Evolutionary conservation across 2,329 filamentous ascomycete species (phyloP).

Genomic region (Scorias spongiosa): DNA sequence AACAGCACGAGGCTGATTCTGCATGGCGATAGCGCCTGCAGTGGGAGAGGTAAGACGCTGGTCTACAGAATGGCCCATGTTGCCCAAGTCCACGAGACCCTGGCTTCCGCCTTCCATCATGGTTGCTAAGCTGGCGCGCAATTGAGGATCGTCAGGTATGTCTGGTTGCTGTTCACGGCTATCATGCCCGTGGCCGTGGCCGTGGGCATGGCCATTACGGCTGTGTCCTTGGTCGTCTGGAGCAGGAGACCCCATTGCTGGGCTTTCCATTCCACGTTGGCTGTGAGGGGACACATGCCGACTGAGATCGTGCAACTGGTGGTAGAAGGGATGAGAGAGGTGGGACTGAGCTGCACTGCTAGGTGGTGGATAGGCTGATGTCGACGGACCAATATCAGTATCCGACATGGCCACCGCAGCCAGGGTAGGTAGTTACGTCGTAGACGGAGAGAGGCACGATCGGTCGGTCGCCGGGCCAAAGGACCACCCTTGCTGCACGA

Average conservation of each 20-base stretch:
- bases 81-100: constrained; percentile 1
- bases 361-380: background rate
- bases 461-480: too few relatives aligned
- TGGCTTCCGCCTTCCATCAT: constrained; percentile 2
- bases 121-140: constrained; percentile 5
- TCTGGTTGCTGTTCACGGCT: background rate
- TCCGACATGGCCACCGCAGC: background rate
- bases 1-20: constrained; percentile 7
- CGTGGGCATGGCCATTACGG: too few relatives aligned
- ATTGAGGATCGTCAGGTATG: constrained; percentile 6
- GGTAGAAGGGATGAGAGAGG: background rate
- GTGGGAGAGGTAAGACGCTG: background rate
- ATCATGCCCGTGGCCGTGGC: too few relatives aligned
- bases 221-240: background rate
- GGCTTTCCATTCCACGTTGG: background rate
- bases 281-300: background rate
- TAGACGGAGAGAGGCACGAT: too few relatives aligned
- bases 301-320: background rate
- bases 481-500: too few relatives aligned
- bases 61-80: background rate
- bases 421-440: too few relatives aligned
- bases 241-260: background rate
- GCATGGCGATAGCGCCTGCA: constrained; percentile 3
- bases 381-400: background rate
- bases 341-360: background rate